A percentile compares a stretch with the other conserved stretches of the same genome.
Conservation (phyloP, 352 stramenopile genomes). For the Pythium biforme region DNA sequence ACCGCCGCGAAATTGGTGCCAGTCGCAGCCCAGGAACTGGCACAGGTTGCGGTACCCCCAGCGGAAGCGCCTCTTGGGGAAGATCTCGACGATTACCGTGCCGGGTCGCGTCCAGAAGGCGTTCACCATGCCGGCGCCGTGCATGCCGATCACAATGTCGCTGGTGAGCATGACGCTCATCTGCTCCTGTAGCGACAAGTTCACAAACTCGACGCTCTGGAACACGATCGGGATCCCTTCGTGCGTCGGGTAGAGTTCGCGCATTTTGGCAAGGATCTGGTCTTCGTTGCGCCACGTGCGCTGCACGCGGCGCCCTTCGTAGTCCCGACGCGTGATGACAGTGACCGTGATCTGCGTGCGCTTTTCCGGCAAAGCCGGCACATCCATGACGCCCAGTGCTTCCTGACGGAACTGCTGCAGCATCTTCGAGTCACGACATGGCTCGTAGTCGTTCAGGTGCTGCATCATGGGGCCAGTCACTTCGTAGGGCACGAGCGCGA, state of each 20-base stretch:
- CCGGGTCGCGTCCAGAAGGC: conserved; percentile 54
- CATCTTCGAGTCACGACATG: conserved; percentile 51
- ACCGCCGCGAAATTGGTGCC: conserved; percentile 43
- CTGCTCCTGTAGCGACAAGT: conserved; percentile 51
- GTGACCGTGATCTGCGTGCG: conserved; percentile 20
- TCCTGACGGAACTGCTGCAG: conserved; percentile 44
- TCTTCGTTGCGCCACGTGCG: conserved; percentile 34
- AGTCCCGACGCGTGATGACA: conserved; percentile 30
- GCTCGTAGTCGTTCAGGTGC: conserved; percentile 63
- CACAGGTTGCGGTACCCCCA: conserved; percentile 82
- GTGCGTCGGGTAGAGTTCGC: conserved; percentile 15
- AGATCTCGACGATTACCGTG: conserved; percentile 73
- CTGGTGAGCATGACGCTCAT: conserved; percentile 61
- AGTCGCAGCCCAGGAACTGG: conserved; percentile 67
- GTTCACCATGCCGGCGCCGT: conserved; percentile 79
- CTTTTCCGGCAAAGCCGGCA: not conserved
- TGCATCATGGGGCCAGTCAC: conserved; percentile 59
- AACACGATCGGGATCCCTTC: conserved; percentile 34
- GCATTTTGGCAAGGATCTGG: conserved; percentile 21
- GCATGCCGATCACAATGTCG: conserved; percentile 81
- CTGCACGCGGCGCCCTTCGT: conserved; percentile 24
- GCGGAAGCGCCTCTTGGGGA: conserved; percentile 44
- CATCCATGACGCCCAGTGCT: conserved; percentile 8
- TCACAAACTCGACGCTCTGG: conserved; percentile 64
- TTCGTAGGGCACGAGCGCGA: conserved; percentile 57